Evolutionary conservation across 1,284 basidiomycete species (phyloP).

Genomic region (Xerocomus amazonicus): DNA sequence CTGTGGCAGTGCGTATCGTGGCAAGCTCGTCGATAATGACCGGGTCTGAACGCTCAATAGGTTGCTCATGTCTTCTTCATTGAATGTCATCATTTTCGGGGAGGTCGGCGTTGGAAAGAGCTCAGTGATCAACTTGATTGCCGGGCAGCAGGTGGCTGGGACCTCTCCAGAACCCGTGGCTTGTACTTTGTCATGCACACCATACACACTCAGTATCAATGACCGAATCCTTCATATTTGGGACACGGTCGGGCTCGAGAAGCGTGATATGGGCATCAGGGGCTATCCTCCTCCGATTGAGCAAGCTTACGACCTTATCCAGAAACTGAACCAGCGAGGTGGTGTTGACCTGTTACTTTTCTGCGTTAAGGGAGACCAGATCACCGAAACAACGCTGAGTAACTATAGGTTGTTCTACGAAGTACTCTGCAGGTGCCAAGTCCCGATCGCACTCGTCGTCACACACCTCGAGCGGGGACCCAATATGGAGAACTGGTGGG

Average conservation of each 20-base stretch:
- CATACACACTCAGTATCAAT: conserved; percentile 21
- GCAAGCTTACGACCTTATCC: conserved; percentile 35
- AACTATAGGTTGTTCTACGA: no score
- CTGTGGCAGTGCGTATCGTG: conserved; percentile 9
- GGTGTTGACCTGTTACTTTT: conserved; percentile 39
- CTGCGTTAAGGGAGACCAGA: conserved; percentile 35
- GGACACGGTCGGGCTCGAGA: conserved; percentile 41
- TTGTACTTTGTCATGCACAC: conserved; percentile 30
- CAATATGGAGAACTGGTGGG: conserved; percentile 32
- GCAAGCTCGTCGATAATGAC: conserved; percentile 1
- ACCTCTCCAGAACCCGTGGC: conserved; percentile 25
- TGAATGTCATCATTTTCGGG: conserved; percentile 32
- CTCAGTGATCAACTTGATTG: conserved; percentile 23
- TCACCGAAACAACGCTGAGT: conserved; percentile 27
- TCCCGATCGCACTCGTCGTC: conserved; percentile 23
- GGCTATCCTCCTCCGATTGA: conserved; percentile 32
- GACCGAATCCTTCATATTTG: conserved; percentile 27
- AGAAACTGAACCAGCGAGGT: conserved; percentile 20
- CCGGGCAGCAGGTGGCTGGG: conserved; percentile 22
- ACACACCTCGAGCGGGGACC: conserved; percentile 38
- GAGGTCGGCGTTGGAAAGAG: conserved; percentile 23
- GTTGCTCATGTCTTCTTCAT: conserved; percentile 17
- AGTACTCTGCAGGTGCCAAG: conserved; percentile 4
- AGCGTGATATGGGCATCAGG: conserved; percentile 28
- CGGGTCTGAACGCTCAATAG: conserved; percentile 19